A percentile compares a stretch with the other conserved stretches of the same genome.
Evolutionary conservation across 2,329 filamentous ascomycete genomes (phyloP).

Genomic region (Verticillium zaregamsianum): DNA sequence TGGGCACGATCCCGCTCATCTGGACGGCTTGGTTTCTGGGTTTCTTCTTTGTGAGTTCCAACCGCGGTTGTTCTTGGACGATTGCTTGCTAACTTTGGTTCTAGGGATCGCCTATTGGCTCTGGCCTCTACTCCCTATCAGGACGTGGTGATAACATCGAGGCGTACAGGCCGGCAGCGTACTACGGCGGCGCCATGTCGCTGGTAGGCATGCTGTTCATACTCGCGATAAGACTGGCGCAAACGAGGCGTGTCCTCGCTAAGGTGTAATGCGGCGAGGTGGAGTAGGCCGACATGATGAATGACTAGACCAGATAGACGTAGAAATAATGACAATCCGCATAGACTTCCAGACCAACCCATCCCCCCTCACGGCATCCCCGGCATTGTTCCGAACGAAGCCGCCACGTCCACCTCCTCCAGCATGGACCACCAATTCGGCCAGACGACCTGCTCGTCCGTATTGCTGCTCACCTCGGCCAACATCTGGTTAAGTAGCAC

Average conservation of each 20-base stretch:
- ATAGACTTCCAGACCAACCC: no score
- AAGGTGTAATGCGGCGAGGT: neutral
- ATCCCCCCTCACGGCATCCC: no score
- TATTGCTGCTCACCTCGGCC: neutral
- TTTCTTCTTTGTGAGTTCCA: slow-evolving; percentile 19
- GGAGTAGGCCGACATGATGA: neutral
- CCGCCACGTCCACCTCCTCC: slow-evolving; percentile 9
- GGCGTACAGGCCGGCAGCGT: slow-evolving; percentile 19
- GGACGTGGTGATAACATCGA: slow-evolving; percentile 10
- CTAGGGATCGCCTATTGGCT: slow-evolving; percentile 22
- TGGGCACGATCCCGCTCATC: slow-evolving; percentile 20
- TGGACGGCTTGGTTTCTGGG: slow-evolving; percentile 23
- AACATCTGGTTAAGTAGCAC: slow-evolving; percentile 1
- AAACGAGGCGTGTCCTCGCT: neutral
- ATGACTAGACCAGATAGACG: no score
- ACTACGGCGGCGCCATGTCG: slow-evolving; percentile 21
- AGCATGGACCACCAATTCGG: slow-evolving; percentile 14
- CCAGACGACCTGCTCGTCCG: slow-evolving; percentile 10
- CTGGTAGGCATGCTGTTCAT: slow-evolving; percentile 7
- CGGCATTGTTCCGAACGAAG: neutral
- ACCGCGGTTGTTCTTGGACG: no score
- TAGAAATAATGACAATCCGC: no score
- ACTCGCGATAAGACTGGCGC: neutral
- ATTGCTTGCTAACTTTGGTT: neutral
- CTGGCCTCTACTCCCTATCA: slow-evolving; percentile 18